A percentile compares a stretch with the other conserved stretches of the same genome.
These are phyloP conservation scores for Trichoderma sp. DNA, from an alignment of 2,329 filamentous ascomycete species.

Conservation along the genomic window DNA sequence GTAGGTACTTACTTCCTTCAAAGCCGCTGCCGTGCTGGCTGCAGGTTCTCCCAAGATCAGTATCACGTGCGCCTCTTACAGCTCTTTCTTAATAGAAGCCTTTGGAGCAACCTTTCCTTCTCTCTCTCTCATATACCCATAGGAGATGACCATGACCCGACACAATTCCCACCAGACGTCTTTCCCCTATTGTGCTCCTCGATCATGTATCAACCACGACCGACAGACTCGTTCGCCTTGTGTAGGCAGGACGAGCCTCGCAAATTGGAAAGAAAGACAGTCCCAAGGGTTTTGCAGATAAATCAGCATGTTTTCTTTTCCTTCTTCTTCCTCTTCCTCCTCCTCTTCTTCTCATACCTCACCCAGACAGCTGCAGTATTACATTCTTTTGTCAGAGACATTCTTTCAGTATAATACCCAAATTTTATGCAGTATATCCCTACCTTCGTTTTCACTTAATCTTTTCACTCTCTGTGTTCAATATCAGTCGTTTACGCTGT, in stretches of 20 bases:
- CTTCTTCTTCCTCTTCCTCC: not conserved
- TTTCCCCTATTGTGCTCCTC: not conserved
- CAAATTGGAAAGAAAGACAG: not conserved
- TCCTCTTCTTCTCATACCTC: not conserved
- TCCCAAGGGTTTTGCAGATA: not conserved
- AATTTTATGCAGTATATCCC: not conserved
- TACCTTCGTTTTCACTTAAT: not conserved
- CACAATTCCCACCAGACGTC: not conserved
- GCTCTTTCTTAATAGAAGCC: not conserved
- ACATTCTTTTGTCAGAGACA: not conserved
- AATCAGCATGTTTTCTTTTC: not conserved
- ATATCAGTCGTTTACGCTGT: not conserved
- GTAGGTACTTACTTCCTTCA: not conserved
- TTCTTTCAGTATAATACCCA: not conserved
- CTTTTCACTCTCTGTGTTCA: not conserved
- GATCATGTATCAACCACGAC: not conserved
- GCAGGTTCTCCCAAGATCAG: not conserved
- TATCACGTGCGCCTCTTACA: not conserved
- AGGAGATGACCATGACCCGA: not conserved
- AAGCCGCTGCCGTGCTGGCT: not conserved
- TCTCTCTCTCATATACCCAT: not conserved
- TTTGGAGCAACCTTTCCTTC: not conserved
- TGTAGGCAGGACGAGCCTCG: not conserved
- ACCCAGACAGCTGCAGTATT: not conserved
- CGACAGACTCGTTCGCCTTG: not conserved